Evolutionary conservation across 139 green algal species (phyloP).

Genomic region (Chlamydomonas applanata): DNA sequence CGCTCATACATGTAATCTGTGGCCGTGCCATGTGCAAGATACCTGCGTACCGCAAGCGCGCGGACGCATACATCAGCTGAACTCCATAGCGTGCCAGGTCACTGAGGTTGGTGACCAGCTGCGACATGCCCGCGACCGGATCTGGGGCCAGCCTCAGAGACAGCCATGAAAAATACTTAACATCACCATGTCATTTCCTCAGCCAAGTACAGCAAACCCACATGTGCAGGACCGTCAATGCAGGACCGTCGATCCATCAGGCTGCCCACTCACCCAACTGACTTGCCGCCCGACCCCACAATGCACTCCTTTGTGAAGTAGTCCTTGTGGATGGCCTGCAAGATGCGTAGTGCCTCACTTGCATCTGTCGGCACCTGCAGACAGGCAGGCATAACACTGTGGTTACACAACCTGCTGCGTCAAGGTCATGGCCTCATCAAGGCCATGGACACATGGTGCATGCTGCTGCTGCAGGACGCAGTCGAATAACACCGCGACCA

Average conservation of each 20-base stretch:
- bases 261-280: conserved; percentile 76
- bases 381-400: not conserved
- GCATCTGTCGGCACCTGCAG: conserved; percentile 28
- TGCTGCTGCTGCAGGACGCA: not conserved
- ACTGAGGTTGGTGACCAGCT: no score
- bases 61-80: no score
- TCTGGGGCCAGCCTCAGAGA: no score
- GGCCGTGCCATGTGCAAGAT: conserved; percentile 93
- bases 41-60: conserved; percentile 39
- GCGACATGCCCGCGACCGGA: no score
- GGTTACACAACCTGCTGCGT: not conserved
- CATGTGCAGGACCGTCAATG: not conserved
- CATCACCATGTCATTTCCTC: no score
- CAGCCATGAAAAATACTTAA: no score
- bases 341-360: conserved; percentile 54
- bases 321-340: conserved; percentile 58
- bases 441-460: not conserved
- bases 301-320: conserved; percentile 69
- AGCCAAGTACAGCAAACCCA: not conserved
- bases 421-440: not conserved
- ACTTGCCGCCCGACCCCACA: conserved; percentile 85
- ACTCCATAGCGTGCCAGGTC: no score
- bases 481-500: no score
- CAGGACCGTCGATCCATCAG: no score
- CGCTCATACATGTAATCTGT: conserved; percentile 94